These are phyloP conservation scores for Trichosporon asahii DNA, from an alignment of 1,284 basidiomycete species.

Conservation along the genomic window DNA sequence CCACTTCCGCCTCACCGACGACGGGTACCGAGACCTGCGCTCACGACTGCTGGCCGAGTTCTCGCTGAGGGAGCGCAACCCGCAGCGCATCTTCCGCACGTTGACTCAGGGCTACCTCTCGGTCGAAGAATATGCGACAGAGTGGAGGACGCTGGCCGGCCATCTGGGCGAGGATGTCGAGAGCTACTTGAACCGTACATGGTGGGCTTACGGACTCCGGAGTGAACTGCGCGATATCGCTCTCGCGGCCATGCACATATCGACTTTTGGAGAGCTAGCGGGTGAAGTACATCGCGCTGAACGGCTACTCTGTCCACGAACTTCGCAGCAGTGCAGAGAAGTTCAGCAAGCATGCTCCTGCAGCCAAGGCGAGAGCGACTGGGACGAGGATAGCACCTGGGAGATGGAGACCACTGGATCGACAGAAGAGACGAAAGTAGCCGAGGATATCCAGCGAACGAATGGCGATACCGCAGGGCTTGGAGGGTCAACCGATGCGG, in stretches of 20 bases:
- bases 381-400: too few species aligned
- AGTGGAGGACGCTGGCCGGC: background rate
- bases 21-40: background rate
- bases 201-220: background rate
- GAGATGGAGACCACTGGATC: too few species aligned
- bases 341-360: too few species aligned
- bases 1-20: background rate
- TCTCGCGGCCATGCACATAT: background rate
- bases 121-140: background rate
- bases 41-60: background rate
- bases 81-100: background rate
- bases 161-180: background rate
- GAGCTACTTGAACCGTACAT: background rate
- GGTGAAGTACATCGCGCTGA: background rate
- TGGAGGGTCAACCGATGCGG: background rate
- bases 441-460: background rate
- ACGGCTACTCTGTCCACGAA: too few species aligned
- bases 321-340: too few species aligned
- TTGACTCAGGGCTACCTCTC: background rate
- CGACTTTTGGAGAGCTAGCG: background rate
- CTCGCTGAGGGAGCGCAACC: background rate
- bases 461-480: background rate
- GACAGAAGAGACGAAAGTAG: background rate
- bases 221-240: background rate
- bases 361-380: too few species aligned